Evolutionary conservation across 225 moss, liverwort and hornwort genomes (phyloP).

Genomic region (Straminergon stramineum): DNA sequence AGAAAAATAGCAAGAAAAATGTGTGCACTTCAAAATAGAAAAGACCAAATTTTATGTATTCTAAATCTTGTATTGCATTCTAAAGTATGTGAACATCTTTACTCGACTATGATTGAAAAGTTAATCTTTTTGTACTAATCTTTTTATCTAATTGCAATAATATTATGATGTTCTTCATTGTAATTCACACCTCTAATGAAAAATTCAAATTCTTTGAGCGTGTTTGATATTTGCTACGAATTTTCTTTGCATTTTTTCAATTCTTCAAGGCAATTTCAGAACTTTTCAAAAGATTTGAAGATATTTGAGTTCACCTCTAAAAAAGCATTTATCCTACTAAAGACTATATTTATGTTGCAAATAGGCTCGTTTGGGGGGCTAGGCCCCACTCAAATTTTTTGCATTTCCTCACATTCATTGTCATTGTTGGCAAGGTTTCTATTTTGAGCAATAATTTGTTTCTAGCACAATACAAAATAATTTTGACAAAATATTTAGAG

Average conservation of each 20-base stretch:
- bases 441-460: not conserved
- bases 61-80: not conserved
- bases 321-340: rapidly evolving
- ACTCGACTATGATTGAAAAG: not conserved
- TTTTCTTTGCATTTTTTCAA: no score
- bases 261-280: no score
- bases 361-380: rapidly evolving
- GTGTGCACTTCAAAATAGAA: not conserved
- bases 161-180: not conserved
- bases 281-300: not conserved
- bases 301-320: not conserved
- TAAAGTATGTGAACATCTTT: not conserved
- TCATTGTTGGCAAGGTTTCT: rapidly evolving
- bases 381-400: not conserved
- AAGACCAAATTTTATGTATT: not conserved
- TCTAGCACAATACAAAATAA: not conserved
- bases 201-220: not conserved
- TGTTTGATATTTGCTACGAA: no score
- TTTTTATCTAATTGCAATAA: no score
- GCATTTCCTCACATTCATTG: not conserved
- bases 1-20: no score
- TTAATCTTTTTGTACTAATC: no score
- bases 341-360: not conserved
- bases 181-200: not conserved
- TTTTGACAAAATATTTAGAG: not conserved